phyloP scores from a whole-genome alignment of 768 basidiomycete genomes.

The Sarcodon sp. region DNA sequence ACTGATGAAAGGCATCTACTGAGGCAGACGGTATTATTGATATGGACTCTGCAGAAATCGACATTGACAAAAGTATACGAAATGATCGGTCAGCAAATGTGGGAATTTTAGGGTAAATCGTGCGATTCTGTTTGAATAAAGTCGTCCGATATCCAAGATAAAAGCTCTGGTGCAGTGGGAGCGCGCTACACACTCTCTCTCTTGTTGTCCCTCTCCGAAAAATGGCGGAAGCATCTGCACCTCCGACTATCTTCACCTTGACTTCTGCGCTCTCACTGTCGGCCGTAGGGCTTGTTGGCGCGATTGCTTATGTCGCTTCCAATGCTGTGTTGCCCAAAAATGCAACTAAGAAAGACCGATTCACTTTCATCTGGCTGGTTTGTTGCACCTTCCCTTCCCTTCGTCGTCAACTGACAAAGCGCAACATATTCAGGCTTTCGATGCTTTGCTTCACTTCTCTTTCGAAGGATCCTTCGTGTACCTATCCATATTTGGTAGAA shows the following conservation, averaged over 20 bases:
- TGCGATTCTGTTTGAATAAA: too few species aligned
- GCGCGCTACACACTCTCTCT: too few species aligned
- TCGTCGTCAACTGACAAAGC: background rate
- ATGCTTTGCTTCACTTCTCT: slow-evolving; percentile 67
- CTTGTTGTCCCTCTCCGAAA: background rate
- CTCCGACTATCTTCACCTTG: slow-evolving; percentile 30
- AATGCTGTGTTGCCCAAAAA: slow-evolving; percentile 49
- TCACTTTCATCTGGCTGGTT: slow-evolving; percentile 73
- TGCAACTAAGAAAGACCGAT: slow-evolving; percentile 48
- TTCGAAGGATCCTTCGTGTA: slow-evolving; percentile 77
- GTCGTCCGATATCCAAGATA: too few species aligned
- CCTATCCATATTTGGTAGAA: slow-evolving; percentile 60
- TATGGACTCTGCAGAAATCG: background rate
- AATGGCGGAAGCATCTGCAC: slow-evolving; percentile 5
- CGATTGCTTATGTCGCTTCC: slow-evolving; percentile 39
- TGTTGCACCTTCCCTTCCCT: slow-evolving; percentile 10
- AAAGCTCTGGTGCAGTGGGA: too few species aligned
- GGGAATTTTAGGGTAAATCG: too few species aligned
- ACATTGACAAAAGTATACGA: too few species aligned
- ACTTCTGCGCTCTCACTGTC: slow-evolving; percentile 55
- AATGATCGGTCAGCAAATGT: too few species aligned
- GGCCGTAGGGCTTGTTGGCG: slow-evolving; percentile 37
- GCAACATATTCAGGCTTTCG: slow-evolving; percentile 44
- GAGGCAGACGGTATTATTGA: slow-evolving; percentile 18
- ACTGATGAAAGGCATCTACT: slow-evolving; percentile 26